Evolutionary conservation across 306 rosid genomes (phyloP).

Genomic region (Rubus idaeus): DNA sequence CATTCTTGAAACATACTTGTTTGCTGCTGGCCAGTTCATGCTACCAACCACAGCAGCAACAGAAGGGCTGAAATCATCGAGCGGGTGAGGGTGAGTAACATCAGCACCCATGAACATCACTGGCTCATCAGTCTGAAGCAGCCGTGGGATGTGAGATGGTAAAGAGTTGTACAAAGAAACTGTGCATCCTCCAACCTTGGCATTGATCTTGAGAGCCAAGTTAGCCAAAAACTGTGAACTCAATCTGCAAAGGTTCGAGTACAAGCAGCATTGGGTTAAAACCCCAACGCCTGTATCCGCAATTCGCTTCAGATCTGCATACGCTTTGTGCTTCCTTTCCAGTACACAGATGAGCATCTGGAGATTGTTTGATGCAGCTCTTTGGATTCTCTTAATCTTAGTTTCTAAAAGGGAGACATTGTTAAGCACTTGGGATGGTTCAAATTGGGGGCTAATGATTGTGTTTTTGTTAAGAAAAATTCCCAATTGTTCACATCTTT

Average conservation of each 20-base stretch:
- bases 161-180: constrained; percentile 84
- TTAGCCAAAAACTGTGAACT: constrained; percentile 91
- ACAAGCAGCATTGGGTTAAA: constrained; percentile 89
- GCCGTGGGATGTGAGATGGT: constrained; percentile 83
- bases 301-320: constrained; percentile 87
- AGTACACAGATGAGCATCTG: constrained; percentile 85
- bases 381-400: constrained; percentile 68
- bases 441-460: constrained; percentile 70
- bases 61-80: constrained; percentile 95
- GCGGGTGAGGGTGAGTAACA: constrained; percentile 98
- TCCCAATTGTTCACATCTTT: constrained; percentile 86
- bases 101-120: constrained; percentile 97
- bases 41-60: constrained; percentile 98
- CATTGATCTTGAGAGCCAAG: constrained; percentile 94
- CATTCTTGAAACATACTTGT: constrained; percentile 91
- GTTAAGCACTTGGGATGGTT: constrained; percentile 77
- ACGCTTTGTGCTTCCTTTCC: constrained; percentile 95
- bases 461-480: constrained; percentile 76
- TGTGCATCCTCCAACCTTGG: constrained; percentile 97
- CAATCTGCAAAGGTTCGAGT: constrained; percentile 67
- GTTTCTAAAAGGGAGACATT: constrained; percentile 79
- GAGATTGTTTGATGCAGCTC: constrained; percentile 71
- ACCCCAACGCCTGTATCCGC: constrained; percentile 91
- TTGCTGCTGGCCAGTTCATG: constrained; percentile 99
- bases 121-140: constrained; percentile 61